Percentiles rank a stretch among this genome's conserved stretches.
Evolutionary conservation across 2,329 filamentous ascomycete species (phyloP).

Genomic region (Alternaria viburni): DNA sequence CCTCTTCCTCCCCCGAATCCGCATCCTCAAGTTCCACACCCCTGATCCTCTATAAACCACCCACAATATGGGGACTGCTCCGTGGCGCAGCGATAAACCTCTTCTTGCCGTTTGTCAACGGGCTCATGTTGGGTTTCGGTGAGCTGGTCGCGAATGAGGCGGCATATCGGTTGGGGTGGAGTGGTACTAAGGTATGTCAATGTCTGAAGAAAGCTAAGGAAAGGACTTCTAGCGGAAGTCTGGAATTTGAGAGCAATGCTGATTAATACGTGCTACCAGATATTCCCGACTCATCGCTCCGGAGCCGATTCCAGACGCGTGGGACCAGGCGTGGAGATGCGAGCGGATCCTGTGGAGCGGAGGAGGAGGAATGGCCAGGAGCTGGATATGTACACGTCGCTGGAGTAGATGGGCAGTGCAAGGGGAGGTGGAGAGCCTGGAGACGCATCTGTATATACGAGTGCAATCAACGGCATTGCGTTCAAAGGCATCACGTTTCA

Average conservation of each 20-base stretch:
- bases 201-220: neutral
- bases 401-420: constrained; percentile 61
- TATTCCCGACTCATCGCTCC: constrained; percentile 65
- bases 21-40: constrained; percentile 68
- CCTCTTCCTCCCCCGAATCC: constrained; percentile 68
- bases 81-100: constrained; percentile 94
- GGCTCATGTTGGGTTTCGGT: constrained; percentile 96
- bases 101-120: constrained; percentile 94
- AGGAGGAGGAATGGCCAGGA: constrained; percentile 59
- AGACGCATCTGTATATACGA: neutral
- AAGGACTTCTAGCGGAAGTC: no score
- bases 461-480: neutral
- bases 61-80: constrained; percentile 83
- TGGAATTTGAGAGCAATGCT: no score
- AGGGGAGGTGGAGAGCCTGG: neutral
- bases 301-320: constrained; percentile 64
- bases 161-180: constrained; percentile 92
- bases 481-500: neutral
- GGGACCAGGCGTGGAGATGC: constrained; percentile 83
- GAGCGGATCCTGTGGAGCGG: constrained; percentile 67
- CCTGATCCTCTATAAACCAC: constrained; percentile 85
- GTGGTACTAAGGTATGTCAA: constrained; percentile 84
- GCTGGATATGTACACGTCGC: constrained; percentile 69
- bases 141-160: constrained; percentile 96
- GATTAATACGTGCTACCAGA: constrained; percentile 43